These are phyloP conservation scores for Claviceps quebecensis DNA, from an alignment of 2,329 filamentous ascomycete genomes.

Conservation along the genomic window DNA sequence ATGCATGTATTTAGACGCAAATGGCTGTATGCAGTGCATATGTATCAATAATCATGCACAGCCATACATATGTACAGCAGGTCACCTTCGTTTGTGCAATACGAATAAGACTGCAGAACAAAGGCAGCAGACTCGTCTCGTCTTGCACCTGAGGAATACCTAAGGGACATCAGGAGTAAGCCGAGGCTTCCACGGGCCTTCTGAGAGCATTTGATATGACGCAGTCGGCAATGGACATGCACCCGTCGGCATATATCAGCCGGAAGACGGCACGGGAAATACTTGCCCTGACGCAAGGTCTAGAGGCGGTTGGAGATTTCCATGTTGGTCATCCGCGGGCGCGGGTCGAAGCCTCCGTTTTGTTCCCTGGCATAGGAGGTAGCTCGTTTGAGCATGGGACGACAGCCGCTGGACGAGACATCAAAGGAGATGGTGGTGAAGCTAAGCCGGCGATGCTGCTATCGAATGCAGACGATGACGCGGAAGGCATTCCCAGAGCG, in stretches of 20 bases:
- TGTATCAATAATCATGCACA: too few species aligned
- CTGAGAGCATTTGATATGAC: neutral
- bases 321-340: neutral
- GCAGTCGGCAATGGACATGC: neutral
- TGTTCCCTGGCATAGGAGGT: neutral
- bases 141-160: too few species aligned
- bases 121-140: too few species aligned
- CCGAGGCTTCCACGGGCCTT: neutral
- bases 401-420: neutral
- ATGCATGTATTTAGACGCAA: too few species aligned
- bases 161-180: too few species aligned
- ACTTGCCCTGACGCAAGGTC: neutral
- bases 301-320: neutral
- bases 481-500: neutral
- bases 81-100: too few species aligned
- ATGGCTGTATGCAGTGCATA: too few species aligned
- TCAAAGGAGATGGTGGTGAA: neutral
- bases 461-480: too few species aligned
- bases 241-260: neutral
- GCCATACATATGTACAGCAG: too few species aligned
- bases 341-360: neutral
- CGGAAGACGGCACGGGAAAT: neutral
- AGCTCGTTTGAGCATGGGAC: neutral
- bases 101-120: too few species aligned
- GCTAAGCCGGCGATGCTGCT: neutral